Conservation (phyloP, 768 basidiomycete species). For the Favolaschia claudopus region DNA sequence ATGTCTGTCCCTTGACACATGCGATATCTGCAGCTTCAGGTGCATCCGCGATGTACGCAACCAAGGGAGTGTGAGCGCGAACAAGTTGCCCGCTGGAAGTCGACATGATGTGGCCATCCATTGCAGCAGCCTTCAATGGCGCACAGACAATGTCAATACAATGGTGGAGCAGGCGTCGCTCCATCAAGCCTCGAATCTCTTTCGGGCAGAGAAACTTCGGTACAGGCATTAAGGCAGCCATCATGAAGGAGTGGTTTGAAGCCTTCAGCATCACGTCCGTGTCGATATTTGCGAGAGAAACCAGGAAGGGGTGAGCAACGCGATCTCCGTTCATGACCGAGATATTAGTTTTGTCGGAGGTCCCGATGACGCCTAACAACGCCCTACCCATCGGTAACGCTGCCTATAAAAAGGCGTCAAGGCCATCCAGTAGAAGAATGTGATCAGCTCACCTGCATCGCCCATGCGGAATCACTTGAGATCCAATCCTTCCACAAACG, state of each 20-base stretch:
- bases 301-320: constrained; percentile 22
- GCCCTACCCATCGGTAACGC: constrained; percentile 1
- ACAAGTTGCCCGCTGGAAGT: constrained; percentile 5
- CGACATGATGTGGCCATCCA: constrained; percentile 1
- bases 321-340: constrained; percentile 28
- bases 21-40: constrained; percentile 23
- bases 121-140: constrained; percentile 24
- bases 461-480: constrained; percentile 32
- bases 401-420: neutral
- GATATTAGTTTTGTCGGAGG: constrained; percentile 33
- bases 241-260: constrained; percentile 23
- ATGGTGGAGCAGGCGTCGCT: constrained; percentile 25
- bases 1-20: constrained; percentile 15
- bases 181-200: constrained; percentile 27
- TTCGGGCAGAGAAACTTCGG: constrained; percentile 24
- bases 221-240: constrained; percentile 27
- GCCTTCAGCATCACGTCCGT: constrained; percentile 21
- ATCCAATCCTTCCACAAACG: constrained; percentile 33
- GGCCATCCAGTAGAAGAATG: neutral
- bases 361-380: constrained; percentile 18
- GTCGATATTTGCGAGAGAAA: constrained; percentile 26
- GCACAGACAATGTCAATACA: constrained; percentile 24
- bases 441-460: constrained; percentile 32
- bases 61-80: constrained; percentile 21
- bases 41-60: constrained; percentile 23